phyloP scores from a whole-genome alignment of 257 asterid genomes.

The Cordia subcordata region DNA sequence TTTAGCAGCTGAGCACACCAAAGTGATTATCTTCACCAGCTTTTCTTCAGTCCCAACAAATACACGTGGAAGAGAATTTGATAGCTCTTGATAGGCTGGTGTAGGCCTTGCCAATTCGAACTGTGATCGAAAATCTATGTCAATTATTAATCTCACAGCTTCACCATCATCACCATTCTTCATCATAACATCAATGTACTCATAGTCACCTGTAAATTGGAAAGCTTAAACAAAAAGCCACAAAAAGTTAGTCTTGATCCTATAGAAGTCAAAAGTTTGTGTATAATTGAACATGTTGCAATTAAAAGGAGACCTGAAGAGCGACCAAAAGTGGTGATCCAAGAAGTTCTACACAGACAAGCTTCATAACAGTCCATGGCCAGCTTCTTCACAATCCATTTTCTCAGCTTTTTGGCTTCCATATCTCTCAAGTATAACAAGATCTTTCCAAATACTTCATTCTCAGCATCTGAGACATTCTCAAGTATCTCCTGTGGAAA shows the following conservation, averaged over 20 bases:
- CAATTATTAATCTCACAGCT: slow-evolving; percentile 39
- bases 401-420: slow-evolving; percentile 31
- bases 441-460: slow-evolving; percentile 38
- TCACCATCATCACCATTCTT: slow-evolving; percentile 18
- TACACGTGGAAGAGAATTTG: slow-evolving; percentile 40
- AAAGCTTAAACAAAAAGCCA: slow-evolving; percentile 17
- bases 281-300: not conserved
- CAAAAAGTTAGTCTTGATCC: no score
- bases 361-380: slow-evolving; percentile 24
- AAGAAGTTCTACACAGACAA: slow-evolving; percentile 48
- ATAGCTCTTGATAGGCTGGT: slow-evolving; percentile 34
- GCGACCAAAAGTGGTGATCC: slow-evolving; percentile 40
- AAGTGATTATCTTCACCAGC: slow-evolving; percentile 36
- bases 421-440: slow-evolving; percentile 28
- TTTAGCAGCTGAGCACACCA: slow-evolving; percentile 52
- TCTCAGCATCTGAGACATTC: slow-evolving; percentile 38
- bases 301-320: slow-evolving; percentile 32
- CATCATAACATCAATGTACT: slow-evolving; percentile 55
- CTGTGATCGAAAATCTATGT: slow-evolving; percentile 47
- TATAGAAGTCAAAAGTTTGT: no score
- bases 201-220: slow-evolving; percentile 35
- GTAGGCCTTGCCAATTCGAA: slow-evolving; percentile 55
- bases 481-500: slow-evolving; percentile 50
- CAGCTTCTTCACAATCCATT: slow-evolving; percentile 27
- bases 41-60: slow-evolving; percentile 54